Evolutionary conservation across 2,329 filamentous ascomycete genomes (phyloP), one percentile per base, ranked within the genome.

Genomic region (Pseudocercospora fijiensis): DNA sequence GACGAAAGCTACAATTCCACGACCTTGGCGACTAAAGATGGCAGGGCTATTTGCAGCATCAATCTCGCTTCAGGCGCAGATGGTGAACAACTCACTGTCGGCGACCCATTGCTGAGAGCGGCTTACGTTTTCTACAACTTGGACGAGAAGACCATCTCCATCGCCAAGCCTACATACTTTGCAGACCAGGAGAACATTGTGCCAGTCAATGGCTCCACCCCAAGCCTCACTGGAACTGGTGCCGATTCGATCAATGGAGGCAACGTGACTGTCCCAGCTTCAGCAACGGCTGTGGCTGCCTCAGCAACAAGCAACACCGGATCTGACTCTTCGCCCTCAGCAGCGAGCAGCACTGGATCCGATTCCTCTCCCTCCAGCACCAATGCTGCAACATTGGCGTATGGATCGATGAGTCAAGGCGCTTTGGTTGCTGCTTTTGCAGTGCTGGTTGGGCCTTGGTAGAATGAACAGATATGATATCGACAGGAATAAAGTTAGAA

Each of bases 111-210:
- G 13, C 20, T 53, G 10, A 26, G 49, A 16, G 22, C 49, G 7
- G 20, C 49, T 4, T 53, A 53, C 16, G 26, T 53, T 8, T 53
- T 53, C 49, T 53, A 53, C 24, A 53, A 30, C 26, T 24, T 53
- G 3, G 49, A 53, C 16, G 49, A 26, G 22, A 53, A 53, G 49
- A 53, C 49, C 8, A 53, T 41, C 28, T 43, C 33, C 24, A 57
- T 57, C 28, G 53, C 28, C 33, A 57, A 37, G 30, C 53, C 53
- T 8, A 37, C 53, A 20, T 41, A 43, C 30, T 57, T 57, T 30
- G 53, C 53, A 10, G 33, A 57, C 53, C 18, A 37, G 18, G 30
- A 57, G 30, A 57, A 57, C 53, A 43, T 57, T 43, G 53, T 37
- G 18, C 28, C 53, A 20, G 28, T 57, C 49, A 26, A 28, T 18